A percentile compares a stretch with the other conserved stretches of the same genome.
phyloP scores from a whole-genome alignment of 108 stramenopile species.

The Schizochytrium sp. region DNA sequence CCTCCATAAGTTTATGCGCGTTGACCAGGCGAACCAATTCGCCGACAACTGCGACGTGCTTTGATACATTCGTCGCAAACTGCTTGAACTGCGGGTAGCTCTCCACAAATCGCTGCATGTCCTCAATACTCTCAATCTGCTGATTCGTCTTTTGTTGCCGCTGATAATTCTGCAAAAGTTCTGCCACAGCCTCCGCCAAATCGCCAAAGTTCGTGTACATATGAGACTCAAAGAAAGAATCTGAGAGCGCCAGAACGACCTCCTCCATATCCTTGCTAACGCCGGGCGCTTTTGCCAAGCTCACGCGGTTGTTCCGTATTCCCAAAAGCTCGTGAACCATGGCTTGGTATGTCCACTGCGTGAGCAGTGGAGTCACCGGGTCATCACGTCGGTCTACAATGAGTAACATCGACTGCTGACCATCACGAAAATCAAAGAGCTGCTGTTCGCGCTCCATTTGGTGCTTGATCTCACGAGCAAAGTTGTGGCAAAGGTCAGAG shows the following conservation, averaged over 20 bases:
- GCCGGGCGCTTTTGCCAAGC: conserved; percentile 88
- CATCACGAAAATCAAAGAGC: conserved; percentile 88
- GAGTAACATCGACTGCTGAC: conserved; percentile 74
- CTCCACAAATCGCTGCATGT: conserved; percentile 98
- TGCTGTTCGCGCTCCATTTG: conserved; percentile 85
- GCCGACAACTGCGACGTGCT: conserved; percentile 97
- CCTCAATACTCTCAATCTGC: conserved; percentile 89
- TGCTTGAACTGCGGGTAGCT: conserved; percentile 92
- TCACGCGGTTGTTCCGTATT: conserved; percentile 93
- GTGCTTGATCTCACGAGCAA: conserved; percentile 85
- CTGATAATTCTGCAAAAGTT: conserved; percentile 93
- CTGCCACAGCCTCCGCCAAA: conserved; percentile 93
- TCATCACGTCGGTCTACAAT: conserved; percentile 97
- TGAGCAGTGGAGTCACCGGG: conserved; percentile 95
- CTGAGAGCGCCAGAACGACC: conserved; percentile 92
- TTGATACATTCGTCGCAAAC: conserved; percentile 86
- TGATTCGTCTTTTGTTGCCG: conserved; percentile 83
- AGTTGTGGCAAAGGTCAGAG: conserved; percentile 81
- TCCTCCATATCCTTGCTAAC: conserved; percentile 88
- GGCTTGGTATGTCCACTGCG: conserved; percentile 99
- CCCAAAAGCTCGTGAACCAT: conserved; percentile 99
- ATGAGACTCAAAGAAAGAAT: conserved; percentile 90
- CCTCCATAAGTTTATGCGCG: conserved; percentile 92
- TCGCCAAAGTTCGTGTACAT: conserved; percentile 97
- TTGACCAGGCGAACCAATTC: conserved; percentile 94